phyloP scores from a whole-genome alignment of 768 basidiomycete species.

The Boletus rex-veris region DNA sequence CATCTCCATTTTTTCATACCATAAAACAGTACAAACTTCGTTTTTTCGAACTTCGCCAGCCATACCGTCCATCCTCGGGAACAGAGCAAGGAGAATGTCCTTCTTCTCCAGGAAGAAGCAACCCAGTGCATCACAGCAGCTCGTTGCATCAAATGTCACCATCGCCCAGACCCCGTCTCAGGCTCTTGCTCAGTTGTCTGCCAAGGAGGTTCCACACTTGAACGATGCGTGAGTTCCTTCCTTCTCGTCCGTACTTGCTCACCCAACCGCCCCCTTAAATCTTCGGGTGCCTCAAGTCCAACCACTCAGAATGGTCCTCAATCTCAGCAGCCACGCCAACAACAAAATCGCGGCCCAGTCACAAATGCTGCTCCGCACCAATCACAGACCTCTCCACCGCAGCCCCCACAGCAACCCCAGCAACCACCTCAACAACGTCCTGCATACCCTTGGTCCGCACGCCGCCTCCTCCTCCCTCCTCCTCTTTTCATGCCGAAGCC shows the following conservation, averaged over 20 bases:
- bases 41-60: slow-evolving; percentile 35
- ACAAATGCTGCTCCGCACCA: slow-evolving; percentile 28
- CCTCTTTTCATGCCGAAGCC: slow-evolving; percentile 64
- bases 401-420: slow-evolving; percentile 31
- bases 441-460: slow-evolving; percentile 81
- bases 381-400: slow-evolving; percentile 31
- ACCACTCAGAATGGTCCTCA: slow-evolving; percentile 24
- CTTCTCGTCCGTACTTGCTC: slow-evolving; percentile 1
- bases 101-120: slow-evolving; percentile 91
- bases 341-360: slow-evolving; percentile 35
- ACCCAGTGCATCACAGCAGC: slow-evolving; percentile 47
- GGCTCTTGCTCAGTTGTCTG: slow-evolving; percentile 58
- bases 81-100: slow-evolving; percentile 77
- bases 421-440: slow-evolving; percentile 45
- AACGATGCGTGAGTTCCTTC: slow-evolving; percentile 37
- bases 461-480: slow-evolving; percentile 66
- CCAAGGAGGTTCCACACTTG: slow-evolving; percentile 25
- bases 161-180: slow-evolving; percentile 64
- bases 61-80: slow-evolving; percentile 67
- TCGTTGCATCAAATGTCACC: slow-evolving; percentile 45
- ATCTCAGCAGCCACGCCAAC: slow-evolving; percentile 35
- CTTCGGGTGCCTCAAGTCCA: slow-evolving; percentile 2
- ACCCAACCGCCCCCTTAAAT: slow-evolving; percentile 1
- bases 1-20: slow-evolving; percentile 8
- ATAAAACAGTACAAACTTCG: slow-evolving; percentile 9